These are phyloP conservation scores for Cladophialophora bantiana DNA, from an alignment of 2,329 filamentous ascomycete species.

Conservation along the genomic window DNA sequence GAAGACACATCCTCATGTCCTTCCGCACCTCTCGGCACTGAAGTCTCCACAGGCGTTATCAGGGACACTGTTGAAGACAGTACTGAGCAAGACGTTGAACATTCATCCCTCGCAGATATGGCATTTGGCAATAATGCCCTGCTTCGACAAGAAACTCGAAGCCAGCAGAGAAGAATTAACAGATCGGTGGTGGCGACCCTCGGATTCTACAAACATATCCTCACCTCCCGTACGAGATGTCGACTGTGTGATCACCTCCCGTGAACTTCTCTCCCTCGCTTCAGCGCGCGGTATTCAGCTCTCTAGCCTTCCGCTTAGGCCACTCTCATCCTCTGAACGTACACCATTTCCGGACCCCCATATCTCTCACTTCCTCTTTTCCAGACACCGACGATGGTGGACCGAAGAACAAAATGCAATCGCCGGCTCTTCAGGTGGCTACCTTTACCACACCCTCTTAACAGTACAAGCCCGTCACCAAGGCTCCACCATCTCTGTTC, in stretches of 20 bases:
- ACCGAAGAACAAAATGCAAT: conserved; percentile 47
- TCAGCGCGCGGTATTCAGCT: conserved; percentile 81
- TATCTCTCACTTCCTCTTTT: conserved; percentile 78
- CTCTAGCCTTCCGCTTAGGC: conserved; percentile 69
- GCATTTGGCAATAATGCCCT: conserved; percentile 97
- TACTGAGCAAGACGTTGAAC: conserved; percentile 73
- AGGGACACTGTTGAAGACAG: conserved; percentile 88
- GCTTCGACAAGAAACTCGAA: conserved; percentile 98
- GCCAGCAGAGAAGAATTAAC: conserved; percentile 93
- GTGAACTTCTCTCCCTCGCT: conserved; percentile 89
- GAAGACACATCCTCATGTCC: conserved; percentile 92
- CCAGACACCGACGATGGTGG: conserved; percentile 49
- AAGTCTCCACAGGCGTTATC: conserved; percentile 94
- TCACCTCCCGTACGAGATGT: conserved; percentile 74
- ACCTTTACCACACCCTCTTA: conserved; percentile 82
- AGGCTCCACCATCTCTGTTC: conserved; percentile 73
- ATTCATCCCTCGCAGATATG: conserved; percentile 83
- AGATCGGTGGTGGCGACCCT: conserved; percentile 71
- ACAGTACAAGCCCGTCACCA: conserved; percentile 74
- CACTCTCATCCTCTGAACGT: conserved; percentile 56
- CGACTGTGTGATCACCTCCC: conserved; percentile 96
- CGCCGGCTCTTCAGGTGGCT: conserved; percentile 85
- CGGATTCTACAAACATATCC: conserved; percentile 47
- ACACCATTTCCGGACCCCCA: conserved; percentile 74
- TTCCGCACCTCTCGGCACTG: conserved; percentile 86